These are phyloP conservation scores for Cadophora sp. DNA, from an alignment of 2,329 filamentous ascomycete genomes.

Conservation along the genomic window DNA sequence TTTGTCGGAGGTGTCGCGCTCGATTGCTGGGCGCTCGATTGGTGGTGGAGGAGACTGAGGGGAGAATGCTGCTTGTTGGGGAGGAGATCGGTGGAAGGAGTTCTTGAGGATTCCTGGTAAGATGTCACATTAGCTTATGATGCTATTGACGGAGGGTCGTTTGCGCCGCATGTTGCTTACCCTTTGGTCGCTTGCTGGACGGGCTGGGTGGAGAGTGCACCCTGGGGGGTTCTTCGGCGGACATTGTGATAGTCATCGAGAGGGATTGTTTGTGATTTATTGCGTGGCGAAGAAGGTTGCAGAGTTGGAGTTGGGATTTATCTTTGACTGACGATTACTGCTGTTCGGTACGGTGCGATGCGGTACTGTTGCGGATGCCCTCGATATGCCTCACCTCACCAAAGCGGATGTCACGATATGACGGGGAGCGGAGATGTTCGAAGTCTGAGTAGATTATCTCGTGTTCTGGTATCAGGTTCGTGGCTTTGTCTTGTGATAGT, in stretches of 20 bases:
- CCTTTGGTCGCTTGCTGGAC: slow-evolving; percentile 46
- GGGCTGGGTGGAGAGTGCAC: slow-evolving; percentile 44
- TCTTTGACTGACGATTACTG: slow-evolving; percentile 2
- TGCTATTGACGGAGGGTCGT: slow-evolving; percentile 15
- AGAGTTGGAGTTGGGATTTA: slow-evolving; percentile 13
- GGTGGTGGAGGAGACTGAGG: slow-evolving; percentile 48
- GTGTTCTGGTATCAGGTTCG: slow-evolving; percentile 21
- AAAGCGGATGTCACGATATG: not conserved
- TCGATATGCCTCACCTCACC: not conserved
- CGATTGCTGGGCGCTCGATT: slow-evolving; percentile 42
- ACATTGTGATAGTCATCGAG: slow-evolving; percentile 34
- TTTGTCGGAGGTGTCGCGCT: slow-evolving; percentile 67
- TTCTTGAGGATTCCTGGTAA: slow-evolving; percentile 90
- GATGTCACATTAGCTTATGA: slow-evolving; percentile 17
- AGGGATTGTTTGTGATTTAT: slow-evolving; percentile 3
- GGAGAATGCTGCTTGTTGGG: slow-evolving; percentile 48
- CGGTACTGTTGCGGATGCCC: not conserved
- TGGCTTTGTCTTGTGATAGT: slow-evolving; percentile 18
- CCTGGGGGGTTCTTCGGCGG: slow-evolving; percentile 36
- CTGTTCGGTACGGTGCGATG: not conserved
- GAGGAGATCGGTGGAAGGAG: slow-evolving; percentile 69
- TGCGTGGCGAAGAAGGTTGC: slow-evolving; percentile 17
- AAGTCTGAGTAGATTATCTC: slow-evolving; percentile 9
- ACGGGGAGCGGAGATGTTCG: slow-evolving; percentile 4
- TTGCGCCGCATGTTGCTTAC: slow-evolving; percentile 33